Percentiles rank a stretch among this genome's conserved stretches.
Evolutionary conservation across 2,329 filamentous ascomycete genomes (phyloP).

Genomic region (Pseudogymnoascus sp.): DNA sequence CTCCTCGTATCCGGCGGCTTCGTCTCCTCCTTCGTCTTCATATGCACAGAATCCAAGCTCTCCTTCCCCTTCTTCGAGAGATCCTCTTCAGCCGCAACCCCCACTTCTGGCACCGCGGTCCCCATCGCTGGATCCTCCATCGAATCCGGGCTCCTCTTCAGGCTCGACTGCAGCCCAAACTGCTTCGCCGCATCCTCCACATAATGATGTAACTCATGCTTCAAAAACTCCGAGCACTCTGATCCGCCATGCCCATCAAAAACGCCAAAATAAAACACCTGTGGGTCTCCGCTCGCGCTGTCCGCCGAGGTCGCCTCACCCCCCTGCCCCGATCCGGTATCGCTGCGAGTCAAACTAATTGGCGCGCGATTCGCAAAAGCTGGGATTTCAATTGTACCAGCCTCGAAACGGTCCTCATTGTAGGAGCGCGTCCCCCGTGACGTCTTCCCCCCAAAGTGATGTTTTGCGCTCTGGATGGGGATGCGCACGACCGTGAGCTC

Average conservation of each 20-base stretch:
- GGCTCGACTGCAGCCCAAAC: slow-evolving; percentile 71
- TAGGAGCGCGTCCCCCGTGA: slow-evolving; percentile 76
- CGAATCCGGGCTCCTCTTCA: slow-evolving; percentile 39
- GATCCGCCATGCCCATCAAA: slow-evolving; percentile 93
- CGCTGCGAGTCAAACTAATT: slow-evolving; percentile 40
- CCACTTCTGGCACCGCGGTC: slow-evolving; percentile 3
- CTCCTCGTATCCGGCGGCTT: slow-evolving; percentile 21
- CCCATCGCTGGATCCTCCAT: slow-evolving; percentile 17
- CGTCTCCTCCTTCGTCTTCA: slow-evolving; percentile 41
- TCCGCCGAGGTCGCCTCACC: slow-evolving; percentile 63
- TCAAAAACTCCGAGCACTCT: slow-evolving; percentile 80
- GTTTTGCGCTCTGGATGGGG: slow-evolving; percentile 84
- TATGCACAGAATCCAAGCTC: slow-evolving; percentile 37
- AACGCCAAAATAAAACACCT: slow-evolving; percentile 94
- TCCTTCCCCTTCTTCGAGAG: slow-evolving; percentile 30
- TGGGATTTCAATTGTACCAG: slow-evolving; percentile 85
- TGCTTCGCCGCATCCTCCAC: slow-evolving; percentile 71
- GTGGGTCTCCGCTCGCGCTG: slow-evolving; percentile 76
- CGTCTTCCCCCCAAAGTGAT: slow-evolving; percentile 80
- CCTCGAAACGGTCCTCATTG: slow-evolving; percentile 92
- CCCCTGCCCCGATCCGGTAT: slow-evolving; percentile 14
- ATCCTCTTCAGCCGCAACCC: slow-evolving; percentile 23
- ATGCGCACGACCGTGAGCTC: slow-evolving; percentile 94
- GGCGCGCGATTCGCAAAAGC: slow-evolving; percentile 83
- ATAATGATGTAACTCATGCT: slow-evolving; percentile 78